These are phyloP conservation scores for Globisporangium lucens DNA, from an alignment of 352 stramenopile species.

Conservation along the genomic window DNA sequence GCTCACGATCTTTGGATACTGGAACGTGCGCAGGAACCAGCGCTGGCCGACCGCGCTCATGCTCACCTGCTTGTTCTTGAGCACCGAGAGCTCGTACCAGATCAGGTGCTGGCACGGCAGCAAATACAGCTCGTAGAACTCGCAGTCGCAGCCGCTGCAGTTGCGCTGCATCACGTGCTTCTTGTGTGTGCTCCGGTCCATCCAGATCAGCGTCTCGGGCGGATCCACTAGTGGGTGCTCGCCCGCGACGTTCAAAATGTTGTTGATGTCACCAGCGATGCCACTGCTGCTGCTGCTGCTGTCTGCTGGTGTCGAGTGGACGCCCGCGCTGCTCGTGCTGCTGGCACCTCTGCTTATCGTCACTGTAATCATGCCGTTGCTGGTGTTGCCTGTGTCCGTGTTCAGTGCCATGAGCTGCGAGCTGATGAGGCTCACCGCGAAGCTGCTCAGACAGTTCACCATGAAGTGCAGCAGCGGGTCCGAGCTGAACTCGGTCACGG, in stretches of 20 bases:
- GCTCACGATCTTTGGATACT: constrained; percentile 49
- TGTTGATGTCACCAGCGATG: background rate
- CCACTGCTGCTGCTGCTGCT: background rate
- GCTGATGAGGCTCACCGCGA: constrained; percentile 53
- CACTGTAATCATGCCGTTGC: constrained; percentile 26
- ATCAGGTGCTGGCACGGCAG: constrained; percentile 72
- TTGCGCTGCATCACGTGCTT: constrained; percentile 59
- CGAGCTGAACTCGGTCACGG: constrained; percentile 50
- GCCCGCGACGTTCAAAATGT: constrained; percentile 11
- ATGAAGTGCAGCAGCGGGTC: constrained; percentile 63
- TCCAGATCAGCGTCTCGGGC: constrained; percentile 42
- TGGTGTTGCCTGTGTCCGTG: constrained; percentile 12
- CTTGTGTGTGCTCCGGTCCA: constrained; percentile 48
- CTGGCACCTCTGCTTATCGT: constrained; percentile 19
- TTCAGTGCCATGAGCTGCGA: constrained; percentile 58
- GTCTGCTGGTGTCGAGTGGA: background rate
- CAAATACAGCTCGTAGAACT: constrained; percentile 64
- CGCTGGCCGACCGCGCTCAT: constrained; percentile 52
- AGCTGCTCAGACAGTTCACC: constrained; percentile 69
- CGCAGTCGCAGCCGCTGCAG: constrained; percentile 58
- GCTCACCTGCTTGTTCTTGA: constrained; percentile 64
- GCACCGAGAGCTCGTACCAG: constrained; percentile 63
- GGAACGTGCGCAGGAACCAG: constrained; percentile 73
- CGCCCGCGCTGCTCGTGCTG: background rate
- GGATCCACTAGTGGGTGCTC: constrained; percentile 8